A percentile compares a stretch with the other conserved stretches of the same genome.
Conservation (phyloP, 495 filamentous ascomycete genomes). For the Collariella sp. region DNA sequence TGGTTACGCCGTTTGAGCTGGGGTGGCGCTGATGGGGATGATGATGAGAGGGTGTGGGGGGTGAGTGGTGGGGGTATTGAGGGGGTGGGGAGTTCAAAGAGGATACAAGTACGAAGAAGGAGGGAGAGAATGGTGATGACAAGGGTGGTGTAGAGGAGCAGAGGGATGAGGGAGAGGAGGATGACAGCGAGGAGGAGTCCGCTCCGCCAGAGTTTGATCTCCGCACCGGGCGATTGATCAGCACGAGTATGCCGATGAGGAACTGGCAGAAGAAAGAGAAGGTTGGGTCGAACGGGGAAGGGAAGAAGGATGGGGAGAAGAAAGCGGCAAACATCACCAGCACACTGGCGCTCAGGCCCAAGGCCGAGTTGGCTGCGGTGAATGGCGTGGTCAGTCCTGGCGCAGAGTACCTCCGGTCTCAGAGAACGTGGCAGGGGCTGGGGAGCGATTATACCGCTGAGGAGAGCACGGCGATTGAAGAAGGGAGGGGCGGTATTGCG, state of each 20-base stretch:
- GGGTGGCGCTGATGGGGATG: constrained; percentile 56
- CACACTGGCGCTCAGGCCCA: constrained; percentile 52
- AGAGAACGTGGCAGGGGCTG: constrained; percentile 84
- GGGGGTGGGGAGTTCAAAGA: constrained; percentile 27
- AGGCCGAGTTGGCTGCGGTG: constrained; percentile 62
- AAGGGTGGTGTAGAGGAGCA: constrained; percentile 17
- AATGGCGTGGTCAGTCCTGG: constrained; percentile 81
- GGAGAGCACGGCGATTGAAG: constrained; percentile 58
- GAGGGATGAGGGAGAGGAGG: constrained; percentile 10
- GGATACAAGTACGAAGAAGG: constrained; percentile 5
- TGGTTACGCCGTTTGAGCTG: constrained; percentile 90
- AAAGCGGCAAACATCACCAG: constrained; percentile 20
- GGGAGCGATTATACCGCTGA: constrained; percentile 76
- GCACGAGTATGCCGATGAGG: constrained; percentile 70
- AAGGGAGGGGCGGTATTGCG: constrained; percentile 83
- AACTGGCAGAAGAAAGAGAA: constrained; percentile 4
- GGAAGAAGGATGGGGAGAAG: constrained; percentile 1
- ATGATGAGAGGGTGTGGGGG: constrained; percentile 68
- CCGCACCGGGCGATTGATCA: constrained; percentile 77
- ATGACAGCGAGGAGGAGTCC: constrained; percentile 37
- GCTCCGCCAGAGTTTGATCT: constrained; percentile 87
- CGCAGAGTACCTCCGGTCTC: constrained; percentile 73
- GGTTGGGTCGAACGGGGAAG: constrained; percentile 8
- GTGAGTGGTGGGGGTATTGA: constrained; percentile 72
- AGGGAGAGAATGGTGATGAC: constrained; percentile 1